Evolutionary conservation across 306 rosid species (phyloP).

Genomic region (Citrullus mucosospermus): DNA sequence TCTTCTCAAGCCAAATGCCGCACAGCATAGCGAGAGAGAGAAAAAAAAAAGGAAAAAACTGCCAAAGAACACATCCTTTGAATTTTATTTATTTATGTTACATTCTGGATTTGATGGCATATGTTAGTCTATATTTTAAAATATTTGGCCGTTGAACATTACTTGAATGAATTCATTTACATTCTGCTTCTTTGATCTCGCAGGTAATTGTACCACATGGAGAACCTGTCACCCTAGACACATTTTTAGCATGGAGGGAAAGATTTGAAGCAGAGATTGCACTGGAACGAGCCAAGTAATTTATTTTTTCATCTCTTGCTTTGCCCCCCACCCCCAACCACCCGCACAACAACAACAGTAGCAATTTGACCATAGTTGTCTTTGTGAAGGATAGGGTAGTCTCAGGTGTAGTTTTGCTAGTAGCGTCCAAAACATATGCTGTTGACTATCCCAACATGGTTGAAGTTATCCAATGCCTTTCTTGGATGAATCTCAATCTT

Average conservation of each 20-base stretch:
- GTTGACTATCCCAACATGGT: background rate
- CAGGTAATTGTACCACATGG: slow-evolving; percentile 91
- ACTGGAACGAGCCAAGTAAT: slow-evolving; percentile 98
- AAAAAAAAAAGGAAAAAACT: too few species aligned
- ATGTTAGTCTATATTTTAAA: slow-evolving; percentile 2
- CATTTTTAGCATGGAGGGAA: slow-evolving; percentile 95
- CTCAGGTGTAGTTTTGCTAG: background rate
- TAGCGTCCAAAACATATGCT: background rate
- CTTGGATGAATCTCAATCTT: background rate
- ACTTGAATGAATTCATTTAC: background rate
- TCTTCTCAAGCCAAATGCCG: too few species aligned
- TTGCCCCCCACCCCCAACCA: background rate
- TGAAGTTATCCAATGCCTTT: background rate
- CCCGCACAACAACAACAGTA: too few species aligned
- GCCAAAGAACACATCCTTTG: background rate
- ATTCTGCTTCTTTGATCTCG: background rate
- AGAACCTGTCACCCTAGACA: slow-evolving; percentile 83
- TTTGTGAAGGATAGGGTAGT: background rate
- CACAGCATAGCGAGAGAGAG: too few species aligned
- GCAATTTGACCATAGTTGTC: background rate
- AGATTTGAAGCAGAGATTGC: slow-evolving; percentile 98
- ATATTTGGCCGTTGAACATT: background rate
- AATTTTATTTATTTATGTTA: background rate
- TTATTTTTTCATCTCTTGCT: background rate
- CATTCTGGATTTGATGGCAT: background rate